Conservation (phyloP, 2,329 filamentous ascomycete genomes). For the Aspergillus sp. region DNA sequence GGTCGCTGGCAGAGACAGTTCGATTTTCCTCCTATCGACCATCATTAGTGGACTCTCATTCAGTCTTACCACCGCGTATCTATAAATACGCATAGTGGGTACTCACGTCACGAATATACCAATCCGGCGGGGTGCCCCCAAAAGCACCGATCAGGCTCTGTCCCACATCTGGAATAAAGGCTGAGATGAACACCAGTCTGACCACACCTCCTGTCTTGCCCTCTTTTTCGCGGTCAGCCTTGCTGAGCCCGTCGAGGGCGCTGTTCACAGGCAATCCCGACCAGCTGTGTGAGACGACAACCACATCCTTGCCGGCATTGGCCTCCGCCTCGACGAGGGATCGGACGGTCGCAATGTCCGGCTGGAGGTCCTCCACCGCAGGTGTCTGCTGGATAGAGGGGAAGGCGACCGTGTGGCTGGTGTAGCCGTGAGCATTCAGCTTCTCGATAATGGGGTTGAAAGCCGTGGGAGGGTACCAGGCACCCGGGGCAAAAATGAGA, state of each 20-base stretch:
- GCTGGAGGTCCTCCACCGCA: slow-evolving; percentile 23
- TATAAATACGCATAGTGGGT: neutral
- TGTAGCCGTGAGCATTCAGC: slow-evolving; percentile 19
- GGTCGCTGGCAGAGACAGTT: slow-evolving; percentile 26
- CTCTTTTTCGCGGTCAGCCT: slow-evolving; percentile 23
- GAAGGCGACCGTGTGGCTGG: slow-evolving; percentile 24
- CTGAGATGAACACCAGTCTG: slow-evolving; percentile 34
- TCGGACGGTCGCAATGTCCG: slow-evolving; percentile 33
- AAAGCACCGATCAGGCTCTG: slow-evolving; percentile 31
- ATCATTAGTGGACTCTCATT: neutral
- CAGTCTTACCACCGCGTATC: neutral
- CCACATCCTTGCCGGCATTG: slow-evolving; percentile 28
- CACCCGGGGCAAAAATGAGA: slow-evolving; percentile 31
- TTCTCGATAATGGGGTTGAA: slow-evolving; percentile 27
- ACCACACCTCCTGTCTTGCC: slow-evolving; percentile 34
- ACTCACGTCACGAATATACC: slow-evolving; percentile 33
- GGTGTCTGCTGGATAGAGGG: slow-evolving; percentile 29
- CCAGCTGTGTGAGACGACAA: slow-evolving; percentile 38
- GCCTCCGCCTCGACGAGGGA: slow-evolving; percentile 30
- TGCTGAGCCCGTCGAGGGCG: slow-evolving; percentile 32
- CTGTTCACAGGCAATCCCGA: slow-evolving; percentile 38
- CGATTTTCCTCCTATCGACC: slow-evolving; percentile 17
- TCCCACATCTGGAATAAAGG: slow-evolving; percentile 33
- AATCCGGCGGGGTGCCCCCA: slow-evolving; percentile 27
- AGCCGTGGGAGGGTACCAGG: slow-evolving; percentile 32